Evolutionary conservation across 2,329 filamentous ascomycete genomes (phyloP).

Genomic region (Exophiala lecanii-corni): DNA sequence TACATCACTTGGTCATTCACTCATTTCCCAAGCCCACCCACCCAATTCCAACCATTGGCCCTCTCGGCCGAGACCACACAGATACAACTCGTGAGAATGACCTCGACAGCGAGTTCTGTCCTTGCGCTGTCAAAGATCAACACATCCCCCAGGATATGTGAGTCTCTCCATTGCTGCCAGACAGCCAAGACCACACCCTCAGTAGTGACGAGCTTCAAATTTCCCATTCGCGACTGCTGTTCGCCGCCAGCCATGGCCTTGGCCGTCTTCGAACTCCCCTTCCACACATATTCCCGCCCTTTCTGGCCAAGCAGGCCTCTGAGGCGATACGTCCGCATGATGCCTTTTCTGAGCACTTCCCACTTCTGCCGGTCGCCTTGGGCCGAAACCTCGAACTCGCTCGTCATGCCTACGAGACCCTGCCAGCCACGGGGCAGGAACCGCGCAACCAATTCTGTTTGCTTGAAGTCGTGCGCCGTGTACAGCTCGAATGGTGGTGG

Average conservation of each 20-base stretch:
- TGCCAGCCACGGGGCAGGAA: conserved; percentile 3
- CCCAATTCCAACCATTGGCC: conserved; percentile 7
- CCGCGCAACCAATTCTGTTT: background rate
- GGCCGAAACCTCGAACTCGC: conserved; percentile 1
- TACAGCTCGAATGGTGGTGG: conserved; percentile 10
- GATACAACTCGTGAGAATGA: conserved; percentile 3
- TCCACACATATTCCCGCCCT: background rate
- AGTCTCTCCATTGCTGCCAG: conserved; percentile 11
- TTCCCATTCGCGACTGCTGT: background rate
- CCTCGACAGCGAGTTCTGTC: conserved; percentile 2
- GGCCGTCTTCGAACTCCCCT: conserved; percentile 2
- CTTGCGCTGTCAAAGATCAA: conserved; percentile 5
- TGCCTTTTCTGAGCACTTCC: conserved; percentile 5
- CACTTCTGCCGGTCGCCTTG: conserved; percentile 3
- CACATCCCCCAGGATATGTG: conserved; percentile 3
- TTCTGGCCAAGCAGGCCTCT: background rate
- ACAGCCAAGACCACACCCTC: conserved; percentile 5
- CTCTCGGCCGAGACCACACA: conserved; percentile 4
- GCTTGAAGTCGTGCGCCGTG: conserved; percentile 1
- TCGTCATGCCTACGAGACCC: conserved; percentile 3
- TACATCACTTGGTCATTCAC: too few relatives aligned
- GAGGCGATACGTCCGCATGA: conserved; percentile 3
- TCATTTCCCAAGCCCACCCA: conserved; percentile 9
- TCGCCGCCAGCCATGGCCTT: background rate
- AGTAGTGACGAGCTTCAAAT: conserved; percentile 1